Evolutionary conservation across 2,329 filamentous ascomycete genomes (phyloP), one percentile per base, ranked within the genome.

Genomic region (Ascochyta koolunga): DNA sequence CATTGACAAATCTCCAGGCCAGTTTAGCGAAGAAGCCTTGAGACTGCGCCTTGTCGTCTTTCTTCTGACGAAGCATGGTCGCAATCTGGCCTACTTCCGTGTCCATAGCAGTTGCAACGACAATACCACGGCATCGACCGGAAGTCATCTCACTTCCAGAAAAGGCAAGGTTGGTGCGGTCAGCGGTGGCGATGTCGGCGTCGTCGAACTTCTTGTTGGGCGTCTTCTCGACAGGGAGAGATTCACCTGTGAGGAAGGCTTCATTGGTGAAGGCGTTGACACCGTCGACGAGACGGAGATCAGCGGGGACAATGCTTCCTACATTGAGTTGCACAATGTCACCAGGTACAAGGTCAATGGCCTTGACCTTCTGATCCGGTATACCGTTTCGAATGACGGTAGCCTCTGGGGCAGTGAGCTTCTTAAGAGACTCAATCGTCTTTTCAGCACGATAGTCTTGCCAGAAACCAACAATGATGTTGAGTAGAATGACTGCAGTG

Each of bases 261-360:
- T 91, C 88, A 57, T 96, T 90, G 60, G 88, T 89, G 43, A 88
- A 88, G 54, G 91, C 77, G 72, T 93, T 93, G 75, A 91, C 85
- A 51, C 83, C 84, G 59, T 87, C 82, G 57, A 87, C 69, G 9
- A 83, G 70, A 58, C 87, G 82, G 43, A 89, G 74, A 74, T 89
- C 87, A 38, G 87, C 87, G 4, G 87, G 86, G 33, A 89, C 82
- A 51, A 88, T 83, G 70, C 87, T 86, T 61, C 87, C 87, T 41
- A 74, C 71, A 19, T 64, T 69, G 44, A 77, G 65, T 49, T 71
- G 67, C 36, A 76, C 72, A 27, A 76, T 61, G 48, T 77, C 75
- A 48, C 75, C 75, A 44, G 72, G 70, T 24, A 77, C 74, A 36
- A 77, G 69, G 50, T 72, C 66, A 13, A 65, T 60, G 31, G 75